These are phyloP conservation scores for Lactarius indigo DNA, from an alignment of 768 basidiomycete species.

Conservation along the genomic window DNA sequence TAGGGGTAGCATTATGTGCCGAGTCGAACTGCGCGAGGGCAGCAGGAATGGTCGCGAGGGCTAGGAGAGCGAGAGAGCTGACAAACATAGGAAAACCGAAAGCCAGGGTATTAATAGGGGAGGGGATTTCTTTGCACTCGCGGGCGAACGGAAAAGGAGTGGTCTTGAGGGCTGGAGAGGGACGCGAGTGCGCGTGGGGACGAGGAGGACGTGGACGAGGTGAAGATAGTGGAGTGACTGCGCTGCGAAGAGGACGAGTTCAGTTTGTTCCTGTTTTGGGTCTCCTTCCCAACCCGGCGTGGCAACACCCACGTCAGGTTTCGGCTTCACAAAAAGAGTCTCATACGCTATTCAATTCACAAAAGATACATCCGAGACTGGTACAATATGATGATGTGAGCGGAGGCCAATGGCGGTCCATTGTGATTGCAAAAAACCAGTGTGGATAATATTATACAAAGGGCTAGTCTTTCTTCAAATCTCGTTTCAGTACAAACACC, in stretches of 20 bases:
- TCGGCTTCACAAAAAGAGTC: too few species aligned
- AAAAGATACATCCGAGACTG: too few species aligned
- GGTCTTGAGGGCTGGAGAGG: background rate
- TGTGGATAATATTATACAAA: constrained; percentile 18
- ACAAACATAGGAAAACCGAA: background rate
- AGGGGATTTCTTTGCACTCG: background rate
- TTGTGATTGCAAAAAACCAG: background rate
- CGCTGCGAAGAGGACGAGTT: constrained; percentile 21
- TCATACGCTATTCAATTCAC: too few species aligned
- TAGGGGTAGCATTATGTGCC: constrained; percentile 61
- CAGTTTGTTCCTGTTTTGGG: constrained; percentile 26
- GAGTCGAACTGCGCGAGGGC: constrained; percentile 34
- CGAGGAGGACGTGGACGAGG: constrained; percentile 13
- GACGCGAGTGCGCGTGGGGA: constrained; percentile 17
- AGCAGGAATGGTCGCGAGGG: constrained; percentile 24
- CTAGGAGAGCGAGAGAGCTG: constrained; percentile 25
- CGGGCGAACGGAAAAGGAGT: background rate
- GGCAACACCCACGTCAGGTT: background rate
- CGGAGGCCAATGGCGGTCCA: constrained; percentile 5
- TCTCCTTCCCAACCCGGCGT: constrained; percentile 4
- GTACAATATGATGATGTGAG: constrained; percentile 14
- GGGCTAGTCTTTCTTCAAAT: constrained; percentile 75
- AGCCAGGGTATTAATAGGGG: background rate
- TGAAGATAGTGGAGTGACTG: constrained; percentile 19
- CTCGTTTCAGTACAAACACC: constrained; percentile 69